These are phyloP conservation scores for Blastocystis sp. DNA, from an alignment of 352 stramenopile genomes.

Conservation along the genomic window DNA sequence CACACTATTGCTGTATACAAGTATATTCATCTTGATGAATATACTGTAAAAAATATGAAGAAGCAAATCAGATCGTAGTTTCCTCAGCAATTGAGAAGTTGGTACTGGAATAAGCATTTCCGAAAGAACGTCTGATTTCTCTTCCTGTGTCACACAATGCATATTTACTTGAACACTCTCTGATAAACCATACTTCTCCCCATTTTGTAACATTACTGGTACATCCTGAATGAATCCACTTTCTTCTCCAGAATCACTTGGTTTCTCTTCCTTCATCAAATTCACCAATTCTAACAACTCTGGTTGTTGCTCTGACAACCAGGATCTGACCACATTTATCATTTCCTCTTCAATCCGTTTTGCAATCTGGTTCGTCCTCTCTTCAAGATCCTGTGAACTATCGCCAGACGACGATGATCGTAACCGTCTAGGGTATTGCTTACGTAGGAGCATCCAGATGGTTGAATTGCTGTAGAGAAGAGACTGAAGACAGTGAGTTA, in stretches of 20 bases:
- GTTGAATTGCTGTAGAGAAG: neutral
- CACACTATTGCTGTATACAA: neutral
- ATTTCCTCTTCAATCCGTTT: neutral
- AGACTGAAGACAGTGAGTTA: neutral
- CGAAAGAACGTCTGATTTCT: neutral
- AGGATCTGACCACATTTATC: neutral
- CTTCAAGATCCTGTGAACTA: neutral
- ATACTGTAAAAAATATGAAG: neutral
- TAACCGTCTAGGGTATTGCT: neutral
- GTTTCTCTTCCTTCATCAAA: neutral
- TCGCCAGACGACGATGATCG: neutral
- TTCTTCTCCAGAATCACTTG: neutral
- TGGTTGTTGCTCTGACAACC: neutral
- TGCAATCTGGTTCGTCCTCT: neutral
- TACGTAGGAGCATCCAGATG: neutral
- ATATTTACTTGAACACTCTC: neutral
- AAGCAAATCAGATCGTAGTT: neutral
- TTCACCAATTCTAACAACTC: neutral
- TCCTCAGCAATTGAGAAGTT: neutral
- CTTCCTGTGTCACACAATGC: neutral
- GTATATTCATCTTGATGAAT: neutral
- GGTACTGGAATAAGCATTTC: neutral
- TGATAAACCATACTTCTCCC: neutral
- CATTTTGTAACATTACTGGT: neutral
- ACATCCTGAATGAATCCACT: too few relatives aligned